Base-by-base conservation (phyloP, 2,329 filamentous ascomycete genomes). In the Verticillium klebahnii region DNA sequence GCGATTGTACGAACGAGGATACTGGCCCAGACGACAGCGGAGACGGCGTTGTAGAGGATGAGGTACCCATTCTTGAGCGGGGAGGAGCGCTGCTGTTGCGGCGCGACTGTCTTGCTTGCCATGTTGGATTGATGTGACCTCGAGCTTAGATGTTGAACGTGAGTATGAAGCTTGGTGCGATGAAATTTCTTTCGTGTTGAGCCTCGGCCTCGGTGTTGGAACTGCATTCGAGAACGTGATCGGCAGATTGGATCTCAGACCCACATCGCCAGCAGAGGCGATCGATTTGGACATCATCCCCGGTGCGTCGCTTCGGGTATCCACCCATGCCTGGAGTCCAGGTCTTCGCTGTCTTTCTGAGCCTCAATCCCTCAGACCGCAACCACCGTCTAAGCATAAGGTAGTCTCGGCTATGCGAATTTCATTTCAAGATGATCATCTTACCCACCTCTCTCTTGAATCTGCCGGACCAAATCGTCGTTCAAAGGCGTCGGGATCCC, bases 1-100 rank as follows among this genome's bases (percentile, higher is more conserved):
- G 74, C 65, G 29, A 87, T 69, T 2, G 90, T 88, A 63, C 90
- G 85, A 59, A 85, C 82, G 40, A 97, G 85, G 60, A 97, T 87
- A 15, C 86, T 84, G 39, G 84, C 78, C 95, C 95, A 99, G 57
- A 93, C 84, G 19, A 86, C 73, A 62, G 92, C 86, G 60, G 89
- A 96, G 66, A 89, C 72, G 68, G 86, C 82, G 77, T 98, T 98
- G 84, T 98, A 99, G 67, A 88, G 78, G 70, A 93, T 83, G 61
- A 98, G 86, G 79, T 97, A 97, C 71, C 78, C 78, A 61, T 78
- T 82, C 73, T 85, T 87, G 65, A 80, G 69, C 63, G 78, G 77
- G 59, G 77, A 78, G 36, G 77, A 64, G 29, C 32, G 54, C 59
- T 71, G 66, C 63, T 32, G 23, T 25, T 29, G 54, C 17, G 54